Evolutionary conservation across 257 asterid genomes (phyloP).

Genomic region (Eustoma russellianum): DNA sequence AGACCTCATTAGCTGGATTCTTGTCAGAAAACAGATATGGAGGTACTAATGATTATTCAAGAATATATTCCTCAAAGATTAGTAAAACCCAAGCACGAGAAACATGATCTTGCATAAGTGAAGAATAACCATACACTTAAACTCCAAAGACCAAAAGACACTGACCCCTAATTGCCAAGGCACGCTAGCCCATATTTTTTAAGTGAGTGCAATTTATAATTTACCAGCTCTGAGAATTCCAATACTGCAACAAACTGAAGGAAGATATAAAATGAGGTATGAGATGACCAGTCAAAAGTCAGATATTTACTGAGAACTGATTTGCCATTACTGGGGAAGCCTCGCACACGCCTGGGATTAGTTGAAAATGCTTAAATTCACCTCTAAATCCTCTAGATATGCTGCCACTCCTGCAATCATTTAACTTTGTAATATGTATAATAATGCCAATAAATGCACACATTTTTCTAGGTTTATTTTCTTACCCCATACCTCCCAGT

Average conservation of each 20-base stretch:
- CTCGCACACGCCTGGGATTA: conserved; percentile 94
- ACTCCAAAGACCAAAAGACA: too few species aligned
- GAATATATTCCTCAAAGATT: too few species aligned
- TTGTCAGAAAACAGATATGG: too few species aligned
- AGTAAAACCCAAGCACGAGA: too few species aligned
- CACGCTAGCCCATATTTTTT: too few species aligned
- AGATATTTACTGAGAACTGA: conserved; percentile 82
- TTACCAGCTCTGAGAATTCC: too few species aligned
- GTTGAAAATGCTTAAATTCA: conserved; percentile 88
- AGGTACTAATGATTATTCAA: too few species aligned
- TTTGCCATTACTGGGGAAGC: conserved; percentile 93
- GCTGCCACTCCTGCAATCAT: conserved; percentile 87
- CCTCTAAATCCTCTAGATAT: conserved; percentile 99
- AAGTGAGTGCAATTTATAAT: too few species aligned
- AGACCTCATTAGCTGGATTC: background rate
- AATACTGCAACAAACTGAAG: too few species aligned
- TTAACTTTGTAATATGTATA: conserved; percentile 1
- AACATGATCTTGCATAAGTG: too few species aligned
- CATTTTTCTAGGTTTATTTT: background rate
- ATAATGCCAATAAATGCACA: background rate
- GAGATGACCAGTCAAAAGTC: conserved; percentile 4
- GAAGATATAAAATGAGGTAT: background rate
- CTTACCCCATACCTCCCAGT: conserved; percentile 99
- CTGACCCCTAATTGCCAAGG: too few species aligned
- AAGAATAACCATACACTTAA: too few species aligned